Evolutionary conservation across 164 flowering plant species (phyloP).

Genomic region (Liriodendron chinense): DNA sequence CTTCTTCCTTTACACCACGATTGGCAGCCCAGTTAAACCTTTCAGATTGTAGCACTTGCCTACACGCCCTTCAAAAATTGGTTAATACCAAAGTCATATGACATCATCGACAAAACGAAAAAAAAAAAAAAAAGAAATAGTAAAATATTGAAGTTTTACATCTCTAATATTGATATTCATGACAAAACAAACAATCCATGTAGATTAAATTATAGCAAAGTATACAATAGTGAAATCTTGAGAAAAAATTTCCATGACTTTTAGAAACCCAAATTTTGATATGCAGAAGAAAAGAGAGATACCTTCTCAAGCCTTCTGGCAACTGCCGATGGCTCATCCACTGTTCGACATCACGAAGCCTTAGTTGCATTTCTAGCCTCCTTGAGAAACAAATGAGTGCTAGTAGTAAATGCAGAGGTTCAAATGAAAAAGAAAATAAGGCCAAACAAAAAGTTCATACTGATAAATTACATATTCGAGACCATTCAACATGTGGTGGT

Average conservation of each 20-base stretch:
- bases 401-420: too few relatives aligned
- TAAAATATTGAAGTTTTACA: not conserved
- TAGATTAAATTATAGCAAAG: not conserved
- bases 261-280: not conserved
- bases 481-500: not conserved
- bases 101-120: too few relatives aligned
- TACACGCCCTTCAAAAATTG: constrained; percentile 13
- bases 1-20: constrained; percentile 76
- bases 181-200: not conserved
- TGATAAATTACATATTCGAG: not conserved
- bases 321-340: constrained; percentile 35
- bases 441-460: not conserved
- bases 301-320: constrained; percentile 26
- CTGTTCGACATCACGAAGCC: constrained; percentile 33
- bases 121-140: too few relatives aligned
- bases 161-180: not conserved
- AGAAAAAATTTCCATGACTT: not conserved
- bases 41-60: constrained; percentile 72
- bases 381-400: constrained; percentile 12
- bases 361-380: constrained; percentile 35
- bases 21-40: constrained; percentile 78
- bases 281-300: not conserved
- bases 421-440: too few relatives aligned
- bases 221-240: not conserved
- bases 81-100: not conserved